Evolutionary conservation across 306 rosid species (phyloP), one percentile per base, ranked within the genome.

Genomic region (Quercus suber): DNA sequence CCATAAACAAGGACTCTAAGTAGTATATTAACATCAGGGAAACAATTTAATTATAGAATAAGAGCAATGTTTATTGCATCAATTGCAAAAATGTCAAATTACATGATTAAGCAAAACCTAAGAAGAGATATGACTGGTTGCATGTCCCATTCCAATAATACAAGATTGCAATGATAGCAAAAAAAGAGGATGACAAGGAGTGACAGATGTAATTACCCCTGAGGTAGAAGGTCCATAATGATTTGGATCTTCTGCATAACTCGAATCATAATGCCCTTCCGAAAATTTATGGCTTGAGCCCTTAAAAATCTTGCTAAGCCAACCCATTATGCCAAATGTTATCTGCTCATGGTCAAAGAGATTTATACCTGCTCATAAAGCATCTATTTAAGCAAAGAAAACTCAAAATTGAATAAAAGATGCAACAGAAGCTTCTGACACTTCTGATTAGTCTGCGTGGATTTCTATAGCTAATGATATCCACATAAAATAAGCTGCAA

Each of bases 261-360:
- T 78, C 14, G 88, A 55, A 65, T 35, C 85, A 67, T 77, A 90
- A 88, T 83, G 87, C 78, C 85, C 91, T 78, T 91, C 98, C 0
- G 93, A 89, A 77, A 87, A 74, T 82, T 89, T 92, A 23, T 86
- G 92, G 68, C 88, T 82, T 2, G 97, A 87, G 78, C 90, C 91
- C 83, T 92, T 92, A 45, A 92, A 90, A 88, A 92, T 55, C 81
- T 86, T 92, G 88, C 92, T 92, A 37, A 92, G 78, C 97, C 97
- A 92, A 74, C 92, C 96, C 97, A 91, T 93, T 14, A 75, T 51
- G 79, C 75, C 77, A 69, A 79, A 74, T 59, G 77, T 74, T 81
- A 87, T 86, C 72, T 69, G 88, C 73, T 88, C 91, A 88, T 86
- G 73, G 60, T 45, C 82, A 49, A 73, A 64, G 68, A 81, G 77